These are phyloP conservation scores for Sphagnum tenellum DNA, from an alignment of 225 moss, liverwort and hornwort genomes.

Conservation along the genomic window DNA sequence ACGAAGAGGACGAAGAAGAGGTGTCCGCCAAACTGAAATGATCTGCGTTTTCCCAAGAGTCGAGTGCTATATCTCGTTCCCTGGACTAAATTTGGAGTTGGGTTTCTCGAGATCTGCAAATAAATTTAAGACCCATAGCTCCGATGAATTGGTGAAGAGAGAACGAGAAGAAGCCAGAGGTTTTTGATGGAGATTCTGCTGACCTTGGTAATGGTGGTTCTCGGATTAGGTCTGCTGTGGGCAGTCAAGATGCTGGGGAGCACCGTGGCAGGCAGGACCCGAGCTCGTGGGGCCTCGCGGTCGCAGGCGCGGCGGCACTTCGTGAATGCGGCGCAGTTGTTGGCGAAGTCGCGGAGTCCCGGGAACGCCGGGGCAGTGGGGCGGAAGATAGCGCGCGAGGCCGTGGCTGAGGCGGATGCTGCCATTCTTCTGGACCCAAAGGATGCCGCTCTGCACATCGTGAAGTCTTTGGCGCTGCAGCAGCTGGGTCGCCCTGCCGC, in stretches of 20 bases:
- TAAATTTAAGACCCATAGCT: too few species aligned
- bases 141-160: too few species aligned
- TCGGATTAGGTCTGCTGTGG: neutral
- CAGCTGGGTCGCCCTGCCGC: slow-evolving; percentile 25
- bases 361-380: slow-evolving; percentile 10
- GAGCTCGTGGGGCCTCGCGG: slow-evolving; percentile 1
- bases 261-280: neutral
- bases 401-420: slow-evolving; percentile 38
- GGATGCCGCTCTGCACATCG: slow-evolving; percentile 41
- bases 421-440: slow-evolving; percentile 32
- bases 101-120: too few species aligned
- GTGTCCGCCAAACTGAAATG: too few species aligned
- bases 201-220: slow-evolving; percentile 1
- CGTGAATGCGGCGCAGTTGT: slow-evolving; percentile 38
- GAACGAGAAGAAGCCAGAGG: too few species aligned
- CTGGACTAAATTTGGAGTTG: too few species aligned
- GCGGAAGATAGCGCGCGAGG: slow-evolving; percentile 16
- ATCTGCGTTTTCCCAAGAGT: too few species aligned
- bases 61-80: too few species aligned
- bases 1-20: too few species aligned
- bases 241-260: slow-evolving; percentile 2
- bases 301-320: slow-evolving; percentile 40
- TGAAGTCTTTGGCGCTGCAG: slow-evolving; percentile 39
- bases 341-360: slow-evolving; percentile 16
- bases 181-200: slow-evolving; percentile 2